Conservation (phyloP, 345 rosid genomes). For the Pugionium dolabratum region DNA sequence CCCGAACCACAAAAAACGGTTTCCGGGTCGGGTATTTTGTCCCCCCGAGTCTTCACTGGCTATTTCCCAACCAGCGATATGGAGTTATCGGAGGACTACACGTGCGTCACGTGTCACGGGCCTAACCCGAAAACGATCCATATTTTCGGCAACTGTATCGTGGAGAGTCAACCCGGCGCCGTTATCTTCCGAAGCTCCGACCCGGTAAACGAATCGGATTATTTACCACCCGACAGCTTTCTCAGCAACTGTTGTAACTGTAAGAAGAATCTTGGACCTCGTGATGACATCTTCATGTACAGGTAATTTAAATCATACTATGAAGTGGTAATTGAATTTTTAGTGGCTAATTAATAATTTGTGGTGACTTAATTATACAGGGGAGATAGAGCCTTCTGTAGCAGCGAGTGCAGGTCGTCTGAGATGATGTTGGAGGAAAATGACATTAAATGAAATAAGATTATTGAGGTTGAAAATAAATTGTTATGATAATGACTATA, state of each 20-base stretch:
- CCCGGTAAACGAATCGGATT: constrained; percentile 37
- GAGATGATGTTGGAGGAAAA: constrained; percentile 64
- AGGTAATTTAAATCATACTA: constrained; percentile 43
- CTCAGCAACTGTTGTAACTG: constrained; percentile 78
- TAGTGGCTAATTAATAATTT: constrained; percentile 9
- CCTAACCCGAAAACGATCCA: constrained; percentile 87
- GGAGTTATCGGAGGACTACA: constrained; percentile 92
- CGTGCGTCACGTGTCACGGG: constrained; percentile 85
- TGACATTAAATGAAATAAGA: constrained; percentile 26
- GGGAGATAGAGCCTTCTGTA: constrained; percentile 94
- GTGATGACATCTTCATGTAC: constrained; percentile 92
- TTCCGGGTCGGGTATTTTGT: constrained; percentile 42
- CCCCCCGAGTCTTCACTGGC: constrained; percentile 50
- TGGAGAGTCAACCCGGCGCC: constrained; percentile 65
- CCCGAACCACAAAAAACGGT: constrained; percentile 7
- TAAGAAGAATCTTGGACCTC: constrained; percentile 73
- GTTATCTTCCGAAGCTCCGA: constrained; percentile 43
- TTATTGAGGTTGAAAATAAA: neutral
- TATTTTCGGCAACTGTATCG: constrained; percentile 77
- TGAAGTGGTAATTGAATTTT: neutral
- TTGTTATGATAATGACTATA: constrained; percentile 30
- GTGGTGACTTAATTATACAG: constrained; percentile 44
- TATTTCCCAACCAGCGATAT: constrained; percentile 60
- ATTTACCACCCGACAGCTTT: constrained; percentile 56
- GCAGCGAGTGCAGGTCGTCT: constrained; percentile 72